Evolutionary conservation across 1,284 basidiomycete species (phyloP).

Genomic region (Marasmius sp.): DNA sequence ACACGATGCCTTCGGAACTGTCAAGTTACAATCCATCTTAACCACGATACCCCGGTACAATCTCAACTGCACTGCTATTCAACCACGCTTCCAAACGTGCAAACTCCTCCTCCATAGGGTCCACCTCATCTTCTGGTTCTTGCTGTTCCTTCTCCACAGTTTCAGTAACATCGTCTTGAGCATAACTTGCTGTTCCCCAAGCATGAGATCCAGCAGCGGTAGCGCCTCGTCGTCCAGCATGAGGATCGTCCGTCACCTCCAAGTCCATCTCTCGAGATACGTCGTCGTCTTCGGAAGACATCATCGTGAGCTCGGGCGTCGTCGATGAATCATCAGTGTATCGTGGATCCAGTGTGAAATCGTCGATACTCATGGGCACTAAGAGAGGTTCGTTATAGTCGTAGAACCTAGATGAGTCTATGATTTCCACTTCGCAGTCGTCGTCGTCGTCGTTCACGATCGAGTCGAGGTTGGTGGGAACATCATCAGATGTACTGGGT

Average conservation of each 20-base stretch:
- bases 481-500: neutral
- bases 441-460: slow-evolving; percentile 8
- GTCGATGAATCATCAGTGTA: slow-evolving; percentile 29
- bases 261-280: neutral
- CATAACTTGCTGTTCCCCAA: neutral
- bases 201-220: neutral
- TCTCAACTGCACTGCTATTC: slow-evolving; percentile 42
- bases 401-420: neutral
- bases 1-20: neutral
- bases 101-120: slow-evolving; percentile 33
- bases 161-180: neutral
- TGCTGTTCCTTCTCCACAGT: neutral
- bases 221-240: neutral
- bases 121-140: neutral
- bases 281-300: slow-evolving; percentile 11
- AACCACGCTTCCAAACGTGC: slow-evolving; percentile 47
- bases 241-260: neutral
- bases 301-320: slow-evolving; percentile 18
- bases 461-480: neutral
- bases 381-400: neutral
- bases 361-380: slow-evolving; percentile 19
- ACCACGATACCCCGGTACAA: slow-evolving; percentile 19
- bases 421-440: slow-evolving; percentile 1
- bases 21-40: neutral
- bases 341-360: slow-evolving; percentile 32